Evolutionary conservation across 23 red algal species (phyloP), one percentile per base, ranked within the genome.

Genomic region (Gracilaria vermiculophylla): DNA sequence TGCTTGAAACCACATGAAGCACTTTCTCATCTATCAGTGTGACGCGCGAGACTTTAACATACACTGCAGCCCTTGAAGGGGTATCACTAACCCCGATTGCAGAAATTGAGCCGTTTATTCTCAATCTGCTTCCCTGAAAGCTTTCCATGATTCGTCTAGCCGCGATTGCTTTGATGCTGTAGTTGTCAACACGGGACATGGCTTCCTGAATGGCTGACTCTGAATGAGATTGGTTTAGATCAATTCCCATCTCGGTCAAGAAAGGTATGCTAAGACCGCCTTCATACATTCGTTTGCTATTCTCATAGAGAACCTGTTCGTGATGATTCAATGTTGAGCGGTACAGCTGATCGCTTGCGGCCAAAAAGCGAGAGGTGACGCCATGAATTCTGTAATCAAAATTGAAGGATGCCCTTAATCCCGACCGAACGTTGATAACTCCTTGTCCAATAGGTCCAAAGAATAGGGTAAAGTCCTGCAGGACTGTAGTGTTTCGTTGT

Each of bases 121-220:
- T 28, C 6, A 73, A 32, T 12, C 23, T 47, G 20, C 7, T 19
- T 5, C 33, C 33, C 16, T 32, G 32, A 32, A 48, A 73, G 67
- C 67, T 73, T 73, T 73, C 39, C 67, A 73, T 73, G 27, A 73
- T 73, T 29, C 35, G 21, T 19, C 67, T 73, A 1, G 40, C 39
- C 1, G 67, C 67, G 24, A 73, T 73, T 24, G 67, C 67, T 29
- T 73, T 47, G 0, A 12, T 8, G 20, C 39, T 48, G 37, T 47
- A 73, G 67, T 73, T 45, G 4, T 15, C 33, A 13, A 37, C 67
- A 6, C 16, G 37, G 32, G 67, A 73, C 7, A 47, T 32, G 3
- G 42, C 20, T 5, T 73, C n/a, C 8, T 35, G 7, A 64, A 64
- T 32, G 4, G 67, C 39, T 20, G 36, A 42, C 35, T 45, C 14